phyloP scores from a whole-genome alignment of 768 basidiomycete species.

The Rubroboletus pulcherrimus region DNA sequence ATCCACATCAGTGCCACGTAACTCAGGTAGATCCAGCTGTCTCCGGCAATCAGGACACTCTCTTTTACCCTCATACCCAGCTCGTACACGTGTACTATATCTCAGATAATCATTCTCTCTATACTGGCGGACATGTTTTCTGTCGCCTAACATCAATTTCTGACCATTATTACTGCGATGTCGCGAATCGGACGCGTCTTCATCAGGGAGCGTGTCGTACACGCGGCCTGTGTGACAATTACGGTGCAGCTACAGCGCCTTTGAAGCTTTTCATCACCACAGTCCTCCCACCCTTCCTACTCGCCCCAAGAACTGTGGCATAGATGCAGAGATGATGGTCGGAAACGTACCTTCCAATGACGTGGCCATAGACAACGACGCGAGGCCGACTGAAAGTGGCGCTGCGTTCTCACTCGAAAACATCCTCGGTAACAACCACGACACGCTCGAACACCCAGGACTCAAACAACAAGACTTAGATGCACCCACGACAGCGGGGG shows the following conservation, averaged over 20 bases:
- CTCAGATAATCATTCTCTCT: constrained; percentile 4
- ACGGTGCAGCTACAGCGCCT: constrained; percentile 3
- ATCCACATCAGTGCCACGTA: constrained; percentile 29
- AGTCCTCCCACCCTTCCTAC: constrained; percentile 4
- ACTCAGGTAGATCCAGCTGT: constrained; percentile 2
- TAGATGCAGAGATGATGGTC: constrained; percentile 21
- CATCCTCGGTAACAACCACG: constrained; percentile 64
- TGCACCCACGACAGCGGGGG: constrained; percentile 35
- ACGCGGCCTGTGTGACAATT: constrained; percentile 25
- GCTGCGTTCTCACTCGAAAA: constrained; percentile 58
- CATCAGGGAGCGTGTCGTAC: constrained; percentile 14
- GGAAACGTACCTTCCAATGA: constrained; percentile 17
- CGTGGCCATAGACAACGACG: constrained; percentile 9
- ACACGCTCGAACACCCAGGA: constrained; percentile 53
- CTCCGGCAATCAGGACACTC: neutral
- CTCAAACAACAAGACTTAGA: constrained; percentile 32
- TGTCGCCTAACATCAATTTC: neutral
- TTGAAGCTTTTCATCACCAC: constrained; percentile 9
- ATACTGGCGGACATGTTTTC: neutral
- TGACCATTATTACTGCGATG: neutral
- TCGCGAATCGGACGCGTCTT: neutral
- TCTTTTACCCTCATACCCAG: neutral
- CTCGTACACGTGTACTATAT: constrained; percentile 18
- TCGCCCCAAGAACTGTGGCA: neutral
- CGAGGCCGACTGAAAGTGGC: constrained; percentile 5